phyloP scores from a whole-genome alignment of 441 rosid species.

The Populus hybrid region DNA sequence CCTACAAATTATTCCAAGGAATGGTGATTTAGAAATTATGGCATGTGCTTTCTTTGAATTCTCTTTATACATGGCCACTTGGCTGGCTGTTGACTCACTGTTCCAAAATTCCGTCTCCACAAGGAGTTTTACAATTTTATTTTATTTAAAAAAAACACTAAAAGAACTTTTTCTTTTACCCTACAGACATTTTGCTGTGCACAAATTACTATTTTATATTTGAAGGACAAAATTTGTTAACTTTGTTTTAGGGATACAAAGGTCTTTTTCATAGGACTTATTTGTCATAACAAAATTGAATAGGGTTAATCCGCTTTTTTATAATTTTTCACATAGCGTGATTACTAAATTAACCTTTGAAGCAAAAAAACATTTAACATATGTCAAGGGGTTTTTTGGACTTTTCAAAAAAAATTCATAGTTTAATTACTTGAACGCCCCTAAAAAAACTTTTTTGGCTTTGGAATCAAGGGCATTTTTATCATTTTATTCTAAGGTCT shows the following conservation, averaged over 20 bases:
- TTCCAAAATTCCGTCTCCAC: neutral
- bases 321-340: neutral
- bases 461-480: neutral
- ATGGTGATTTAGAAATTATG: neutral
- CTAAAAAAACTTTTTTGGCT: neutral
- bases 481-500: neutral
- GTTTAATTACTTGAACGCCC: neutral
- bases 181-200: no score
- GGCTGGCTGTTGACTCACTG: neutral
- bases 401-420: no score
- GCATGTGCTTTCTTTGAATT: neutral
- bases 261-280: no score
- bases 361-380: neutral
- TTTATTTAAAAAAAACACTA: no score
- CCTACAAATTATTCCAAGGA: neutral
- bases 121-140: neutral
- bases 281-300: neutral
- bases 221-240: neutral
- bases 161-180: no score
- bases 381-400: neutral
- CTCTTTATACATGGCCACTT: neutral
- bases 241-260: neutral
- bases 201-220: neutral
- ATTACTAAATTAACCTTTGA: neutral
- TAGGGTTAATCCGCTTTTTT: neutral